Percentiles rank a stretch among this genome's conserved stretches.
Conservation (phyloP, 2,329 filamentous ascomycete species). For the Dendryphion nanum region DNA sequence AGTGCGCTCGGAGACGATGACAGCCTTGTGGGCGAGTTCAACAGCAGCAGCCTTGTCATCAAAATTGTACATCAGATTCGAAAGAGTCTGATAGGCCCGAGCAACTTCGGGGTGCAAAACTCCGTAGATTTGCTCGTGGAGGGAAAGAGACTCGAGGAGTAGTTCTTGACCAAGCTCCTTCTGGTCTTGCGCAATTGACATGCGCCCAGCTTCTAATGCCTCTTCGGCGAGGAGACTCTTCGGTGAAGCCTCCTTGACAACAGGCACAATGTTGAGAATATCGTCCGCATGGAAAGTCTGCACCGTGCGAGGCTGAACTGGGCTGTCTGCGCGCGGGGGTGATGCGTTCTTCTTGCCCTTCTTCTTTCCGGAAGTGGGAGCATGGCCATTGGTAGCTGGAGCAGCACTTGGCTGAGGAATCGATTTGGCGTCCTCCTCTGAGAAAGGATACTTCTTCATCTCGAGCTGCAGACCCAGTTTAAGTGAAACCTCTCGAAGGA, state of each 20-base stretch:
- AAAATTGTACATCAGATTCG: constrained; percentile 95
- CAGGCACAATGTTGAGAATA: constrained; percentile 86
- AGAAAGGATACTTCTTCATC: constrained; percentile 73
- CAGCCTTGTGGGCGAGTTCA: constrained; percentile 92
- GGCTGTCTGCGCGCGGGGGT: constrained; percentile 44
- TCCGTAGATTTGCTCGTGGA: constrained; percentile 98
- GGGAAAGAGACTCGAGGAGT: constrained; percentile 87
- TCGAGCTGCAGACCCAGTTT: constrained; percentile 89
- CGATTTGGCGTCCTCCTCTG: constrained; percentile 32
- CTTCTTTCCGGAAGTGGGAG: constrained; percentile 43
- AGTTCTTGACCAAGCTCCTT: constrained; percentile 95
- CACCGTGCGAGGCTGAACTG: constrained; percentile 46
- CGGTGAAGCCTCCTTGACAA: constrained; percentile 92
- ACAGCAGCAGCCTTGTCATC: constrained; percentile 96
- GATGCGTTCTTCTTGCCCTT: constrained; percentile 59
- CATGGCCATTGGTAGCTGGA: constrained; percentile 8
- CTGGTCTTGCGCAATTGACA: constrained; percentile 93
- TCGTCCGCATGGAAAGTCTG: constrained; percentile 80
- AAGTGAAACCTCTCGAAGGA: constrained; percentile 83
- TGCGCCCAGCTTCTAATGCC: constrained; percentile 89
- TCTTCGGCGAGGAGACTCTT: constrained; percentile 91
- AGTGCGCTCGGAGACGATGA: constrained; percentile 92
- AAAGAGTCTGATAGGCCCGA: constrained; percentile 89
- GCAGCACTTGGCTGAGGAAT: constrained; percentile 14
- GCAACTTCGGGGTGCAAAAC: constrained; percentile 96